phyloP scores from a whole-genome alignment of 1,139 yeast species.

The Yamadazyma dendronema region DNA sequence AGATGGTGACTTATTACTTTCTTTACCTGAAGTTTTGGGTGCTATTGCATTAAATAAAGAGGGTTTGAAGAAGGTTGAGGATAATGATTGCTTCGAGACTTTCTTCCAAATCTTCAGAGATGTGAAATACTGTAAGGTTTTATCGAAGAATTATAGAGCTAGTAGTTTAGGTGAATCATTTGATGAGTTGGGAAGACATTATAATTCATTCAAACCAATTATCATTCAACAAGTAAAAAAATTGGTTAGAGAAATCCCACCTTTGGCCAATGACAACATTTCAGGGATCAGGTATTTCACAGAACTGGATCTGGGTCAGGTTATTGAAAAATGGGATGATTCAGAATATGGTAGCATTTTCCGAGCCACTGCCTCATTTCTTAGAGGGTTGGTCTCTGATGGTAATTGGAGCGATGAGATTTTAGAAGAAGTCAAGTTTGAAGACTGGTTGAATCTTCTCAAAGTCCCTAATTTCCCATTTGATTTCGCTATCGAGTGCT shows the following conservation, averaged over 20 bases:
- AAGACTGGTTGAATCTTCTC: conserved; percentile 44
- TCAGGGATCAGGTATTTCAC: conserved; percentile 42
- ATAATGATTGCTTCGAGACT: conserved; percentile 43
- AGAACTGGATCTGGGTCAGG: conserved; percentile 38
- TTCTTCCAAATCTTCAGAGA: conserved; percentile 53
- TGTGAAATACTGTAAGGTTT: conserved; percentile 46
- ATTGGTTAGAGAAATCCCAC: conserved; percentile 49
- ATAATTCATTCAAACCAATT: conserved; percentile 64
- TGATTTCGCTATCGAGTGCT: conserved; percentile 58
- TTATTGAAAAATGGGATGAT: conserved; percentile 55
- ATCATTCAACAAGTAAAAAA: conserved; percentile 52
- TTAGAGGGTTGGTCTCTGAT: conserved; percentile 47
- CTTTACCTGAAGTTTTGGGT: conserved; percentile 76
- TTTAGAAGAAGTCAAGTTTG: conserved; percentile 38
- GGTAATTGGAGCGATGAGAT: conserved; percentile 49
- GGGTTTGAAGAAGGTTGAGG: conserved; percentile 61
- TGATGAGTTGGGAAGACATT: conserved; percentile 84
- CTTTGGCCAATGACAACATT: conserved; percentile 30
- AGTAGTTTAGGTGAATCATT: conserved; percentile 63
- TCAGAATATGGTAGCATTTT: conserved; percentile 40
- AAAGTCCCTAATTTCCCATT: conserved; percentile 57
- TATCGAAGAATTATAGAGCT: conserved; percentile 44
- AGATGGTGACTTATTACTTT: conserved; percentile 55
- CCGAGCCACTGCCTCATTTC: conserved; percentile 47
- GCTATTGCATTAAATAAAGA: conserved; percentile 79